A percentile compares a stretch with the other conserved stretches of the same genome.
phyloP scores from a whole-genome alignment of 805 yeast species.

The Komagataella ulmi region DNA sequence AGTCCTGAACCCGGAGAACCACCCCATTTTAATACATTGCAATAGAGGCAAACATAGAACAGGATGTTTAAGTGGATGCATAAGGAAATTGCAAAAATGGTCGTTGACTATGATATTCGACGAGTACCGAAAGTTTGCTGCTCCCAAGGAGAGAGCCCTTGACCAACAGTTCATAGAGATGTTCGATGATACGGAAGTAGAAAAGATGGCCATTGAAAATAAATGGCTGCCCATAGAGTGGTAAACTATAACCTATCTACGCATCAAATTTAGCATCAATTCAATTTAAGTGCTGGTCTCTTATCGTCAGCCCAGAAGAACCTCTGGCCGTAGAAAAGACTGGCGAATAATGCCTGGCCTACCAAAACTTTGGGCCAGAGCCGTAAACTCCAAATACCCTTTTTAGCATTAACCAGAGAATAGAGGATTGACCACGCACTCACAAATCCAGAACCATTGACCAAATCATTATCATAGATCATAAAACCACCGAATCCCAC shows the following conservation, averaged over 20 bases:
- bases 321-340: slow-evolving; percentile 55
- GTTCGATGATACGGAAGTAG: slow-evolving; percentile 59
- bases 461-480: slow-evolving; percentile 61
- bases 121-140: slow-evolving; percentile 88
- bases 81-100: slow-evolving; percentile 85
- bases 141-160: slow-evolving; percentile 88
- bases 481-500: slow-evolving; percentile 60
- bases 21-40: slow-evolving; percentile 88
- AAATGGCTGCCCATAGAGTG: slow-evolving; percentile 60
- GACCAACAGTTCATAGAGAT: slow-evolving; percentile 94
- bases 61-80: slow-evolving; percentile 90
- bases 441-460: slow-evolving; percentile 70
- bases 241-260: slow-evolving; percentile 18
- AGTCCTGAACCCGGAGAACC: slow-evolving; percentile 74
- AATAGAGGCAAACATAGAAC: slow-evolving; percentile 96
- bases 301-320: slow-evolving; percentile 29
- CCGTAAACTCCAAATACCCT: slow-evolving; percentile 39
- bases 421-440: slow-evolving; percentile 76
- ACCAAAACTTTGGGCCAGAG: slow-evolving; percentile 50
- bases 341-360: slow-evolving; percentile 45
- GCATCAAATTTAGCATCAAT: neutral
- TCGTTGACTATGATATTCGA: slow-evolving; percentile 88
- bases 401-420: slow-evolving; percentile 54
- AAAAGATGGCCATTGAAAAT: slow-evolving; percentile 33
- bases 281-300: neutral